phyloP scores from a whole-genome alignment of 83 land plant genomes.

The Picea engelmannii region DNA sequence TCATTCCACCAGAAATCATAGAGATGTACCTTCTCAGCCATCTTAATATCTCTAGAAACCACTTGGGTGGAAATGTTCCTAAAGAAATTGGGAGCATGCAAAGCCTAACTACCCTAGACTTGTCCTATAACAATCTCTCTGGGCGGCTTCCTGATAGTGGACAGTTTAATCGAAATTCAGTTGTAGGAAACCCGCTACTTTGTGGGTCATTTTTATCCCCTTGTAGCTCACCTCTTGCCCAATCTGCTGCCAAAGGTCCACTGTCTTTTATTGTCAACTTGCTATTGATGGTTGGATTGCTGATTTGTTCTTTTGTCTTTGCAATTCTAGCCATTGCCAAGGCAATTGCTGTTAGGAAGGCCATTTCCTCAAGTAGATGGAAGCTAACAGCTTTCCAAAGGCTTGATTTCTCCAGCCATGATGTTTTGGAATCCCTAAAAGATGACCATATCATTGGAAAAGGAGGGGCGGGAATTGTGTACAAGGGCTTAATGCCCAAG shows the following conservation, averaged over 20 bases:
- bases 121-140: constrained; percentile 75
- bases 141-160: constrained; percentile 52
- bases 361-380: constrained; percentile 35
- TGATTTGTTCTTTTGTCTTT: constrained; percentile 54
- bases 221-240: constrained; percentile 22
- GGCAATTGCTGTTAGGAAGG: constrained; percentile 31
- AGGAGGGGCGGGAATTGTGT: constrained; percentile 81
- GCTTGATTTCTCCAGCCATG: constrained; percentile 47
- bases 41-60: constrained; percentile 73
- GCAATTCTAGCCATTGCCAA: constrained; percentile 48
- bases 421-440: constrained; percentile 65
- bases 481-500: constrained; percentile 46
- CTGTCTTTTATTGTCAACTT: constrained; percentile 40
- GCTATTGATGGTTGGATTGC: constrained; percentile 51
- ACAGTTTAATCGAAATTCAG: constrained; percentile 54
- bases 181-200: constrained; percentile 55
- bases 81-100: constrained; percentile 54
- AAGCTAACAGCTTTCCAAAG: constrained; percentile 62
- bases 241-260: constrained; percentile 13
- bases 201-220: constrained; percentile 51
- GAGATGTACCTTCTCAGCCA: constrained; percentile 60
- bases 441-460: constrained; percentile 65
- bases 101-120: constrained; percentile 62
- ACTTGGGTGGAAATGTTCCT: constrained; percentile 57
- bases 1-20: constrained; percentile 53